Evolutionary conservation across 2,329 filamentous ascomycete genomes (phyloP).

Genomic region (Emergomyces orientalis): DNA sequence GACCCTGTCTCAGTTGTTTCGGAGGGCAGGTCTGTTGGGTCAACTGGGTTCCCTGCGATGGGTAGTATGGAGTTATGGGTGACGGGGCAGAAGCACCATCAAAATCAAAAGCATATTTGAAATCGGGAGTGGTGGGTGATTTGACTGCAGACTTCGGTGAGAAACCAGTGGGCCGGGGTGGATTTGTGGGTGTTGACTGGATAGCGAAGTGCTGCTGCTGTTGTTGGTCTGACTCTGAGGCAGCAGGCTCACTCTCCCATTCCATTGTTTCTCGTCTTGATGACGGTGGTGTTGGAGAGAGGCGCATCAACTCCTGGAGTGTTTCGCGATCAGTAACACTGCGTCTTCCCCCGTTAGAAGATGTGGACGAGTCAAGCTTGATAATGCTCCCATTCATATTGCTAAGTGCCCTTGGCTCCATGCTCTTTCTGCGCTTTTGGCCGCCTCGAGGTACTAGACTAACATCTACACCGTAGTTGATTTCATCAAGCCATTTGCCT

Average conservation of each 20-base stretch:
- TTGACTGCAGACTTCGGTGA: neutral
- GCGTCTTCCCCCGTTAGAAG: constrained; percentile 23
- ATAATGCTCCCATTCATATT: constrained; percentile 60
- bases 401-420: constrained; percentile 63
- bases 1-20: constrained; percentile 39
- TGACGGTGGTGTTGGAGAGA: constrained; percentile 25
- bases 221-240: constrained; percentile 6
- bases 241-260: neutral
- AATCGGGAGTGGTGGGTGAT: constrained; percentile 5
- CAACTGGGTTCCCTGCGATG: constrained; percentile 34
- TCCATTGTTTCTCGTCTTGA: constrained; percentile 9
- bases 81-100: constrained; percentile 33
- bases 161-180: neutral
- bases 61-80: constrained; percentile 40
- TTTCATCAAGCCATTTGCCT: constrained; percentile 67
- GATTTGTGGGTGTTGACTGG: constrained; percentile 3
- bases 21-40: constrained; percentile 47
- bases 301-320: constrained; percentile 27
- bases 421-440: constrained; percentile 64
- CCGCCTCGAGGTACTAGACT: constrained; percentile 59
- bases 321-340: constrained; percentile 24
- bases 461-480: constrained; percentile 59
- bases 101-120: constrained; percentile 24
- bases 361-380: constrained; percentile 20
- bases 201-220: neutral